Percentiles rank a stretch among this genome's conserved stretches.
phyloP scores from a whole-genome alignment of 2,329 filamentous ascomycete genomes.

The Fusarium metavorans region DNA sequence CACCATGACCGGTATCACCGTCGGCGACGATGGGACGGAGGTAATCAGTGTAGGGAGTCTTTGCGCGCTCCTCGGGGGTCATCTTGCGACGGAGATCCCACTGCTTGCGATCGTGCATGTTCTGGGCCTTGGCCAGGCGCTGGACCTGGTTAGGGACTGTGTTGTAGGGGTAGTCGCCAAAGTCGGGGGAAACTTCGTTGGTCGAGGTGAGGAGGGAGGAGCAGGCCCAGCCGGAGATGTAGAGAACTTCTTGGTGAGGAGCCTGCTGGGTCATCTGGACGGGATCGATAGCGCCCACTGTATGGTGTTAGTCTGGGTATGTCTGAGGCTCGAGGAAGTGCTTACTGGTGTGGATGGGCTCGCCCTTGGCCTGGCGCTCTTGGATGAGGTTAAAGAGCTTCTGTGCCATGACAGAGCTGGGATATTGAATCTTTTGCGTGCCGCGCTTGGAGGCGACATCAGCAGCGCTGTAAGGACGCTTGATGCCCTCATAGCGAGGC shows the following conservation, averaged over 20 bases:
- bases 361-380: constrained; percentile 79
- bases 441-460: constrained; percentile 96
- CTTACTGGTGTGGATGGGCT: constrained; percentile 93
- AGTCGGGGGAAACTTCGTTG: constrained; percentile 97
- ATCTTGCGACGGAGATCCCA: constrained; percentile 88
- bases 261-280: constrained; percentile 99
- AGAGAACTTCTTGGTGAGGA: constrained; percentile 93
- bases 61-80: constrained; percentile 76
- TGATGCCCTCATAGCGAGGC: constrained; percentile 88
- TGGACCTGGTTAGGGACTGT: constrained; percentile 99
- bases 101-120: constrained; percentile 95
- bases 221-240: constrained; percentile 97
- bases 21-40: constrained; percentile 95
- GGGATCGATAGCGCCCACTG: constrained; percentile 98
- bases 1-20: constrained; percentile 95
- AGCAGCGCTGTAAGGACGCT: constrained; percentile 87
- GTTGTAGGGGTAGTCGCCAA: constrained; percentile 99
- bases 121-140: constrained; percentile 94
- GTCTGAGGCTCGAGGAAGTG: background rate
- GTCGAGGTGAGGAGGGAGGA: constrained; percentile 92
- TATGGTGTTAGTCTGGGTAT: constrained; percentile 18
- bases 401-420: constrained; percentile 92
- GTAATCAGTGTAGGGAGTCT: constrained; percentile 89
- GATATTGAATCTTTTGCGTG: constrained; percentile 86
- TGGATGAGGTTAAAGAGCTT: constrained; percentile 93